A percentile compares a stretch with the other conserved stretches of the same genome.
Evolutionary conservation across 1,284 basidiomycete genomes (phyloP).

Genomic region (Neotropicomus parvogracilis): DNA sequence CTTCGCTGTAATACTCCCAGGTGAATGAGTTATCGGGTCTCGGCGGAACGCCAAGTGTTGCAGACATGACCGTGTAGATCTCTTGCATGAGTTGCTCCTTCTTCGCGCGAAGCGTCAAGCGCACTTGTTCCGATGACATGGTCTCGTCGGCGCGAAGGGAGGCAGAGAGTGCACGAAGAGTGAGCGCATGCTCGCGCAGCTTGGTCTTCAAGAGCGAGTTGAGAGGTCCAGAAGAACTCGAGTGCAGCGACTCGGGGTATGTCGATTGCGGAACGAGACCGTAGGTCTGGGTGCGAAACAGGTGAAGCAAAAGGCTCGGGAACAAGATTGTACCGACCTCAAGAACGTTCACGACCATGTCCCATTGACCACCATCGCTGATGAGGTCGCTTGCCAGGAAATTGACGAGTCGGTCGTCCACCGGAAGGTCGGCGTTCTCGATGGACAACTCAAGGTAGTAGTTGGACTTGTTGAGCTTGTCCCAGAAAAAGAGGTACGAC

Average conservation of each 20-base stretch:
- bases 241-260: slow-evolving; percentile 87
- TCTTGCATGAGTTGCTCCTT: slow-evolving; percentile 85
- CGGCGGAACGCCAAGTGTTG: slow-evolving; percentile 83
- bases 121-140: slow-evolving; percentile 44
- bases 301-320: background rate
- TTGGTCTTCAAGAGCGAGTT: slow-evolving; percentile 84
- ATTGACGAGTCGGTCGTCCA: slow-evolving; percentile 80
- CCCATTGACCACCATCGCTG: slow-evolving; percentile 92
- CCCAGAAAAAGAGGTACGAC: slow-evolving; percentile 91
- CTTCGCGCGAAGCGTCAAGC: slow-evolving; percentile 61
- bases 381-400: slow-evolving; percentile 78
- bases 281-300: slow-evolving; percentile 50
- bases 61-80: slow-evolving; percentile 83
- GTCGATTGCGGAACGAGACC: slow-evolving; percentile 79
- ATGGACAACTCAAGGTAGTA: slow-evolving; percentile 90
- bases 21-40: slow-evolving; percentile 66
- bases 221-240: slow-evolving; percentile 69
- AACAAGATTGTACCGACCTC: slow-evolving; percentile 39
- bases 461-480: slow-evolving; percentile 94
- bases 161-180: slow-evolving; percentile 64
- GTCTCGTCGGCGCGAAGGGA: slow-evolving; percentile 44
- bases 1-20: slow-evolving; percentile 88
- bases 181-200: slow-evolving; percentile 85
- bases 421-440: slow-evolving; percentile 73
- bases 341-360: slow-evolving; percentile 90